A percentile compares a stretch with the other conserved stretches of the same genome.
Conservation (phyloP, 805 yeast species). For the Metschnikowia shivogae region DNA sequence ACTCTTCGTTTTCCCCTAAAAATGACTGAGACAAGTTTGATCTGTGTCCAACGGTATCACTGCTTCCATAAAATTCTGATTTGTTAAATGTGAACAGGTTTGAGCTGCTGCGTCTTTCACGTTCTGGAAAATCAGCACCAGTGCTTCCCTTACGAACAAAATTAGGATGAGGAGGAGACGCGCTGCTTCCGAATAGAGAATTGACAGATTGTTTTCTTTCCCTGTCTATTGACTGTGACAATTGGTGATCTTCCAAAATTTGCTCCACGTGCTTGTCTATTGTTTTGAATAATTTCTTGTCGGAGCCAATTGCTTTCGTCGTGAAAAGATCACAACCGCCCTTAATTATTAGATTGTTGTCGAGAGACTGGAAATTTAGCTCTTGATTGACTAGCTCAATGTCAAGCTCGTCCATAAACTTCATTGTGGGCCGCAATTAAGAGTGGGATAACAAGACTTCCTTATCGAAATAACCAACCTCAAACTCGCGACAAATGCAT, state of each 20-base stretch:
- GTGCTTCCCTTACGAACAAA: slow-evolving; percentile 24
- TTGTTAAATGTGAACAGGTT: slow-evolving; percentile 23
- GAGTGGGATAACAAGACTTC: slow-evolving; percentile 3
- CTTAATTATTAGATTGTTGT: slow-evolving; percentile 47
- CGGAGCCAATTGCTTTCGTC: slow-evolving; percentile 89
- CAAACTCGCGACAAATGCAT: slow-evolving; percentile 1
- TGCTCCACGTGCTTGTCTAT: slow-evolving; percentile 76
- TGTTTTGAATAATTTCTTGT: slow-evolving; percentile 81
- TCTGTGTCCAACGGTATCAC: slow-evolving; percentile 1
- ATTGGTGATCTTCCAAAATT: slow-evolving; percentile 42
- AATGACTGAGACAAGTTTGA: slow-evolving; percentile 13
- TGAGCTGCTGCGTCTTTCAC: slow-evolving; percentile 27
- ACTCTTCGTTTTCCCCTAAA: slow-evolving; percentile 12
- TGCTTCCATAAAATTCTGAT: slow-evolving; percentile 8
- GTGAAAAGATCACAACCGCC: slow-evolving; percentile 94
- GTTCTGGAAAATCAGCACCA: slow-evolving; percentile 15
- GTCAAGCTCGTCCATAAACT: slow-evolving; percentile 92
- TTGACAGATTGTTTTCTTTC: slow-evolving; percentile 36
- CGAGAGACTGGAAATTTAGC: slow-evolving; percentile 43
- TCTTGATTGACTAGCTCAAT: slow-evolving; percentile 89
- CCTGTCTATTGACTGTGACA: slow-evolving; percentile 35
- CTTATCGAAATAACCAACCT: slow-evolving; percentile 3
- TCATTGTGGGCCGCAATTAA: slow-evolving; percentile 5
- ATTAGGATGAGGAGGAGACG: slow-evolving; percentile 27
- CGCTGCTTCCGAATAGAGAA: slow-evolving; percentile 36